Conservation (phyloP, 2,329 filamentous ascomycete species). For the Botrytis paeoniae region DNA sequence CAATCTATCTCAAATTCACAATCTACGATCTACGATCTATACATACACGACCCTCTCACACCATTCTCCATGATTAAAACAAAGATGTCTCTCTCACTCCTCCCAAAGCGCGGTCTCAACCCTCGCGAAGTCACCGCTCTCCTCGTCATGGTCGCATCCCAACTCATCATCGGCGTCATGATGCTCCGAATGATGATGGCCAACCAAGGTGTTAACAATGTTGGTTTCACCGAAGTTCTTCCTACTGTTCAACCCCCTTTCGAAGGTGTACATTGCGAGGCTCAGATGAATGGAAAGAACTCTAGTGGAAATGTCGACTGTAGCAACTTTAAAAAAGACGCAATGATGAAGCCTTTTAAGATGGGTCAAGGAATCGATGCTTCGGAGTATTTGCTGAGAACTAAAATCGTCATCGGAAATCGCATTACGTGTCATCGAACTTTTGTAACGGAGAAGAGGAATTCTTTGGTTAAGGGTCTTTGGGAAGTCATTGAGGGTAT, state of each 20-base stretch:
- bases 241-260: fast-evolving
- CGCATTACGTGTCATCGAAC: background rate
- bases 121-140: background rate
- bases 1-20: background rate
- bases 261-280: background rate
- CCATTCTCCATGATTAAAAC: background rate
- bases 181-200: background rate
- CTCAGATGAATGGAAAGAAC: background rate
- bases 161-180: background rate
- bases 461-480: background rate
- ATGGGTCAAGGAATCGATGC: background rate
- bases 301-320: background rate
- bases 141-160: background rate
- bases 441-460: background rate
- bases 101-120: background rate
- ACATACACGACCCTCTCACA: background rate
- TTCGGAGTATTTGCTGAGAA: background rate
- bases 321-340: background rate
- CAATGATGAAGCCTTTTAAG: background rate
- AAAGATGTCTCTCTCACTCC: background rate
- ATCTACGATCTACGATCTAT: background rate
- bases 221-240: background rate
- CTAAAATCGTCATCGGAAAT: fast-evolving
- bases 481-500: background rate
- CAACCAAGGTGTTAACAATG: fast-evolving